Conservation (phyloP, 768 basidiomycete genomes). For the Astraeus odoratus region DNA sequence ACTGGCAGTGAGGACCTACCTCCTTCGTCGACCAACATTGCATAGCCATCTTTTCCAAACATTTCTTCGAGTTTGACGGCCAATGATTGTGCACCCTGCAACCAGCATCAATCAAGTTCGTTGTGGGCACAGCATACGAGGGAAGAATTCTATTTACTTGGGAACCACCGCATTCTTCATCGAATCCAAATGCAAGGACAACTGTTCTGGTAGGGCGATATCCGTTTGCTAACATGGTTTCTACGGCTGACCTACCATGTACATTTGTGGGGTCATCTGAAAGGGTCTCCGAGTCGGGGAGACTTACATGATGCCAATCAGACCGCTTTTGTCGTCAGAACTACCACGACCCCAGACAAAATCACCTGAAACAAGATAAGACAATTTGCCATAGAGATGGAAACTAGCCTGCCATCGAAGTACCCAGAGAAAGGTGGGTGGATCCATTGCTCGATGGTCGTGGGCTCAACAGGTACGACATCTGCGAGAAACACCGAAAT, state of each 20-base stretch:
- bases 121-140: background rate
- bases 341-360: conserved; percentile 46
- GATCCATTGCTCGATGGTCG: conserved; percentile 50
- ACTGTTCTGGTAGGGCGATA: conserved; percentile 61
- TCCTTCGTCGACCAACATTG: conserved; percentile 86
- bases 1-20: conserved; percentile 30
- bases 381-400: background rate
- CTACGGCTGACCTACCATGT: conserved; percentile 41
- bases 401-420: conserved; percentile 39
- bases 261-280: conserved; percentile 1
- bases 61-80: conserved; percentile 41
- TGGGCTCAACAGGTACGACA: conserved; percentile 59
- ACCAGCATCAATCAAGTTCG: background rate
- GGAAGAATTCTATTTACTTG: conserved; percentile 26
- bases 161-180: conserved; percentile 60
- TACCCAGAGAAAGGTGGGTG: conserved; percentile 59
- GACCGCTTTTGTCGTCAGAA: conserved; percentile 57
- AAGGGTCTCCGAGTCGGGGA: background rate
- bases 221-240: conserved; percentile 53
- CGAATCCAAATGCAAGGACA: conserved; percentile 65
- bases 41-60: conserved; percentile 68
- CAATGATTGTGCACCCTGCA: conserved; percentile 51
- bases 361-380: conserved; percentile 17
- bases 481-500: conserved; percentile 29
- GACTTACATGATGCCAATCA: conserved; percentile 56